Conservation (phyloP, 495 filamentous ascomycete genomes). For the Penicillium lividum region DNA sequence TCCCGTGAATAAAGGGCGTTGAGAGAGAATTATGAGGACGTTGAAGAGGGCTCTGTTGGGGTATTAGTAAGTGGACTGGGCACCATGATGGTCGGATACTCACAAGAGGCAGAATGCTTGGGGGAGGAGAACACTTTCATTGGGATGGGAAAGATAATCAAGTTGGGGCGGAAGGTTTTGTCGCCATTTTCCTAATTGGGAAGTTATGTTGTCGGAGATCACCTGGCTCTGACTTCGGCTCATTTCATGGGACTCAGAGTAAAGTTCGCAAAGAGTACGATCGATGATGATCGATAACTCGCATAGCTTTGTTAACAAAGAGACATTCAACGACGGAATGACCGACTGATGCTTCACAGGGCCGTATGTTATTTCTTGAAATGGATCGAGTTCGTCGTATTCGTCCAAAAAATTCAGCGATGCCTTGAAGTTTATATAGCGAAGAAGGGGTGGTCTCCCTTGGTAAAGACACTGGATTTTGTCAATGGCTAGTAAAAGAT, state of each 20-base stretch:
- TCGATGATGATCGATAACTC: constrained; percentile 34
- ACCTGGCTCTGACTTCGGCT: constrained; percentile 16
- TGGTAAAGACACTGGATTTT: constrained; percentile 40
- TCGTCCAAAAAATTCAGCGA: constrained; percentile 33
- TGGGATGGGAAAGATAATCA: constrained; percentile 24
- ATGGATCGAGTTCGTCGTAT: constrained; percentile 38
- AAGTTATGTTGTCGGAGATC: constrained; percentile 25
- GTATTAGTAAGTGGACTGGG: not conserved
- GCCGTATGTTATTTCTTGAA: constrained; percentile 29
- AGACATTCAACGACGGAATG: constrained; percentile 31
- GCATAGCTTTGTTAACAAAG: constrained; percentile 33
- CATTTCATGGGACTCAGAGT: constrained; percentile 29
- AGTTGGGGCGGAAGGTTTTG: constrained; percentile 26
- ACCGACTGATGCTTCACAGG: constrained; percentile 6
- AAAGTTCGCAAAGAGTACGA: constrained; percentile 32
- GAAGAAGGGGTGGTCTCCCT: constrained; percentile 33
- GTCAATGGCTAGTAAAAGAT: constrained; percentile 22
- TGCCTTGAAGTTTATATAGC: constrained; percentile 29
- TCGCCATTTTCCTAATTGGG: constrained; percentile 26
- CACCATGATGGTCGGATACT: not conserved
- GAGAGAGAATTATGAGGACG: constrained; percentile 31
- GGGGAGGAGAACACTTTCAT: constrained; percentile 18
- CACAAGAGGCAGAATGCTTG: constrained; percentile 30
- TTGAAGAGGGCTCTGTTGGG: constrained; percentile 30
- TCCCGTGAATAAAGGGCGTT: constrained; percentile 29